Percentiles rank a stretch among this genome's conserved stretches.
Conservation (phyloP, 2,329 filamentous ascomycete species). For the Penicillium janthinellum region DNA sequence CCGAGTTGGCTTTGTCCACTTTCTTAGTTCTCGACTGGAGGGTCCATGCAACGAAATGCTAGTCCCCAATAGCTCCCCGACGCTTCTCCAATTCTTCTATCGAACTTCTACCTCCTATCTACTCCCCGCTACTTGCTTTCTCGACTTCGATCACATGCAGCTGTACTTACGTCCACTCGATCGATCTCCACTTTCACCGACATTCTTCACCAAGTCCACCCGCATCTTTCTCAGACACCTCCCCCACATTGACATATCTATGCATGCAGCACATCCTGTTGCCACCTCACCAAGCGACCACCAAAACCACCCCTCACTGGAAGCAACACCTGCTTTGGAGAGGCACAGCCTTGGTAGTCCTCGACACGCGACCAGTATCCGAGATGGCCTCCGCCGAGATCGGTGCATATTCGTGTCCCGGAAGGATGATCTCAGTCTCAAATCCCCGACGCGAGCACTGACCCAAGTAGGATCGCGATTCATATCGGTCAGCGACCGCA, state of each 20-base stretch:
- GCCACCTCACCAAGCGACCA: conserved; percentile 5
- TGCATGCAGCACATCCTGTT: conserved; percentile 14
- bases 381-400: conserved; percentile 46
- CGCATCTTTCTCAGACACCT: not conserved
- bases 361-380: conserved; percentile 28
- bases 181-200: not conserved
- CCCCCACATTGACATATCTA: not conserved
- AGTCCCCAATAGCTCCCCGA: conserved; percentile 55
- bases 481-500: conserved; percentile 32
- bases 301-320: not conserved
- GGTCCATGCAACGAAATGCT: not conserved
- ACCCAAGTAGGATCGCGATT: conserved; percentile 32
- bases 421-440: conserved; percentile 32
- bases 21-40: not conserved
- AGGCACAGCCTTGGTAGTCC: conserved; percentile 26
- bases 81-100: conserved; percentile 68
- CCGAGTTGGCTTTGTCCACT: not conserved
- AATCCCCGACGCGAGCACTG: conserved; percentile 31
- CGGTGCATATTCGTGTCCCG: conserved; percentile 31
- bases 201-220: not conserved
- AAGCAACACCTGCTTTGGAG: conserved; percentile 26
- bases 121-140: not conserved
- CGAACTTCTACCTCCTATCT: not conserved
- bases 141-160: not conserved
- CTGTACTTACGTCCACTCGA: not conserved